Percentiles rank a stretch among this genome's conserved stretches.
Conservation (phyloP, 2,329 filamentous ascomycete genomes). For the Daldinia sp. region DNA sequence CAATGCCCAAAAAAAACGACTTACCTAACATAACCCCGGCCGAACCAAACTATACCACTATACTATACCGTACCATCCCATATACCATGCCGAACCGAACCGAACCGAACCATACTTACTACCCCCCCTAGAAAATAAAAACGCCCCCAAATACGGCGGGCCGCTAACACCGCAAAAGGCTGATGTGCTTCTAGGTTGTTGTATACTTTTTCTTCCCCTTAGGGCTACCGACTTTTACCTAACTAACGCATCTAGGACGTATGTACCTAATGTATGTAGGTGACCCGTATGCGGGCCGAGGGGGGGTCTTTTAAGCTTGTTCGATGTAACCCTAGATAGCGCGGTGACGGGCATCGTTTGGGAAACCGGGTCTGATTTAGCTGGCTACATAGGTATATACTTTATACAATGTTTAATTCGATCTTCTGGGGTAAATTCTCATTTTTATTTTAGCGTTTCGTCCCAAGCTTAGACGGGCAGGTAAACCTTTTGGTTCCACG, state of each 20-base stretch:
- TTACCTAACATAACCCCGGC: neutral
- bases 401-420: conserved; percentile 7
- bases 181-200: conserved; percentile 11
- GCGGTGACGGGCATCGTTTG: neutral
- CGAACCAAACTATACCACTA: conserved; percentile 11
- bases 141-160: conserved; percentile 14
- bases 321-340: conserved; percentile 21
- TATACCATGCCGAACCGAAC: neutral
- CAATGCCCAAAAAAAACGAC: neutral
- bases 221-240: neutral
- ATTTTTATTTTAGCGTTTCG: conserved; percentile 23
- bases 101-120: neutral
- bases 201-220: neutral
- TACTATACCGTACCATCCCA: neutral
- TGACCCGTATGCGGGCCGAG: conserved; percentile 15
- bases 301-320: conserved; percentile 2
- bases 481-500: neutral
- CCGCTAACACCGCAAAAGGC: conserved; percentile 21
- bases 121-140: neutral
- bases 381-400: no score
- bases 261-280: conserved; percentile 3
- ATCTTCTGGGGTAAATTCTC: neutral
- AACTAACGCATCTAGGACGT: neutral
- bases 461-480: conserved; percentile 34
- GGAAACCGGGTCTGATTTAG: neutral